Conservation (phyloP, 345 rosid genomes). For the Camelina hispida region DNA sequence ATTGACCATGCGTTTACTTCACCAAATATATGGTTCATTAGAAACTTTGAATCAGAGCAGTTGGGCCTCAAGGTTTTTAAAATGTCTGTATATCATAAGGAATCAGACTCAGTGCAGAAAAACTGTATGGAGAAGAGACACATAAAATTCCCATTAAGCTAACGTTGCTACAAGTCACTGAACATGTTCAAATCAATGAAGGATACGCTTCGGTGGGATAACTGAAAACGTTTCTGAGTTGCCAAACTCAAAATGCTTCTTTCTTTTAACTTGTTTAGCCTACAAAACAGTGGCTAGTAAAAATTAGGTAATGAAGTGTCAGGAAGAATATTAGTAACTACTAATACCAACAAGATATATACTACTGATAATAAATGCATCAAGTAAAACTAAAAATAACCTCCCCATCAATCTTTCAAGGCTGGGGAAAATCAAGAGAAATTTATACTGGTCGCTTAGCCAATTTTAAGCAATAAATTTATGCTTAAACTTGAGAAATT, state of each 20-base stretch:
- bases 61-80: conserved; percentile 54
- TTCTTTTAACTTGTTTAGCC: conserved; percentile 43
- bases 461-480: not conserved
- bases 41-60: conserved; percentile 53
- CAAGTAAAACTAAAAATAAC: not conserved
- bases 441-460: not conserved
- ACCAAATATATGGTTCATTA: conserved; percentile 50
- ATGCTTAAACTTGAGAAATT: not conserved
- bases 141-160: conserved; percentile 8
- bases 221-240: conserved; percentile 50
- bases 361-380: conserved; percentile 7
- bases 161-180: not conserved
- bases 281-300: conserved; percentile 46
- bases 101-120: conserved; percentile 34
- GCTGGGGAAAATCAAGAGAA: conserved; percentile 3
- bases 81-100: conserved; percentile 67
- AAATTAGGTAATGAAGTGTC: conserved; percentile 42
- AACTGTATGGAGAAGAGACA: conserved; percentile 11
- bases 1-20: conserved; percentile 55
- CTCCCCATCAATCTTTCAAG: not conserved
- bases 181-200: conserved; percentile 24
- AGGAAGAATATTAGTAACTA: not conserved
- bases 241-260: conserved; percentile 53
- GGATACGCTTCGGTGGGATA: conserved; percentile 78
- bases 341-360: conserved; percentile 24